Evolutionary conservation across 805 yeast genomes (phyloP).

Genomic region (Saturnispora dispora): DNA sequence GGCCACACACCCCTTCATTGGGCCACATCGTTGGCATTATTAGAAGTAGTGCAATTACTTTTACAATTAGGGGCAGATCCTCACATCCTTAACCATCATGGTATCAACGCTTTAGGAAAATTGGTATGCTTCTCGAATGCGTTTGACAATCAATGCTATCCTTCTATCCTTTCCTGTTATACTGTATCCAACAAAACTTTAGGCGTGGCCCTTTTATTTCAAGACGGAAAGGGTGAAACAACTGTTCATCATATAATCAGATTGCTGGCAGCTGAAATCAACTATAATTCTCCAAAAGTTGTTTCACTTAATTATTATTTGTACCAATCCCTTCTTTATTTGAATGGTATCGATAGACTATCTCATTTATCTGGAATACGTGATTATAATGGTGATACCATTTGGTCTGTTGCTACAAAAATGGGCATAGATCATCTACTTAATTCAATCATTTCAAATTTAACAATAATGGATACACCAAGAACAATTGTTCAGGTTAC

Average conservation of each 20-base stretch:
- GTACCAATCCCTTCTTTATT: slow-evolving; percentile 3
- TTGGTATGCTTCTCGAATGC: slow-evolving; percentile 66
- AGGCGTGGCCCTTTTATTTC: background rate
- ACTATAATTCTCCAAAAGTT: slow-evolving; percentile 1
- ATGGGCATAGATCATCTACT: slow-evolving; percentile 4
- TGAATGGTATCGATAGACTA: slow-evolving; percentile 1
- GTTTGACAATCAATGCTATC: slow-evolving; percentile 52
- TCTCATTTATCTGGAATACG: background rate
- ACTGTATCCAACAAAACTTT: background rate
- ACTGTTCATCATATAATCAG: slow-evolving; percentile 44
- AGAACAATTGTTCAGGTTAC: slow-evolving; percentile 4
- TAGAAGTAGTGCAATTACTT: slow-evolving; percentile 48
- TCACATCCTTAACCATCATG: slow-evolving; percentile 40
- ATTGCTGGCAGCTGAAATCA: slow-evolving; percentile 1
- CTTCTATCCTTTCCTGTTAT: slow-evolving; percentile 40
- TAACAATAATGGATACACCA: slow-evolving; percentile 4
- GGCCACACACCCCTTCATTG: slow-evolving; percentile 79
- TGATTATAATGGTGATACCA: slow-evolving; percentile 6
- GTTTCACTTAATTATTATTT: slow-evolving; percentile 3
- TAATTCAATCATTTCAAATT: slow-evolving; percentile 3
- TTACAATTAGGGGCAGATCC: slow-evolving; percentile 56
- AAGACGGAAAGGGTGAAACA: slow-evolving; percentile 75
- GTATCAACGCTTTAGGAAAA: slow-evolving; percentile 64
- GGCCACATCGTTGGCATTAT: slow-evolving; percentile 75
- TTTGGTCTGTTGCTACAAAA: slow-evolving; percentile 5